A percentile compares a stretch with the other conserved stretches of the same genome.
These are phyloP conservation scores for Dichotomocladium elegans DNA, from an alignment of 371 early-diverging fungal genomes.

Conservation along the genomic window DNA sequence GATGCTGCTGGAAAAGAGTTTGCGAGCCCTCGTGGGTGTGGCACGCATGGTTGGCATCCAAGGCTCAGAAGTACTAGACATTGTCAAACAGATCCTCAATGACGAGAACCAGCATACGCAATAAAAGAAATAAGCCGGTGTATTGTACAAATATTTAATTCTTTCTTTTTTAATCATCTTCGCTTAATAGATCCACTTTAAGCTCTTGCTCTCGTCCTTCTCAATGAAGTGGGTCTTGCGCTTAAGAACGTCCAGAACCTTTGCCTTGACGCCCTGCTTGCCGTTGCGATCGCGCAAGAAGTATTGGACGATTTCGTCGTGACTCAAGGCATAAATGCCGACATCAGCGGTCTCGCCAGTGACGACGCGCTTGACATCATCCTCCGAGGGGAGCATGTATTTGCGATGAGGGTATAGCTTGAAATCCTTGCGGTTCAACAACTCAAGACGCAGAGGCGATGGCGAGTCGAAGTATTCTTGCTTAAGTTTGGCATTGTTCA, in stretches of 20 bases:
- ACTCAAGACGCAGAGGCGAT: constrained; percentile 19
- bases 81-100: constrained; percentile 32
- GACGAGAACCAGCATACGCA: too few relatives aligned
- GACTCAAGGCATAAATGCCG: constrained; percentile 52
- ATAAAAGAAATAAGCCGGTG: too few relatives aligned
- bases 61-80: constrained; percentile 29
- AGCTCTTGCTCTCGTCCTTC: constrained; percentile 27
- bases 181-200: constrained; percentile 46
- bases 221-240: constrained; percentile 51
- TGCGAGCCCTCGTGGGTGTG: constrained; percentile 34
- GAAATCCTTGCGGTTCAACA: constrained; percentile 31
- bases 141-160: too few relatives aligned
- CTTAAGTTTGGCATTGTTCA: constrained; percentile 55
- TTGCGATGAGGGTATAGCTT: constrained; percentile 71
- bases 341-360: constrained; percentile 63
- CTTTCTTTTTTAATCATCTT: not conserved
- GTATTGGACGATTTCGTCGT: constrained; percentile 67
- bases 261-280: constrained; percentile 69
- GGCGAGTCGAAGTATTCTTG: constrained; percentile 54
- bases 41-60: constrained; percentile 34
- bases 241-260: constrained; percentile 65
- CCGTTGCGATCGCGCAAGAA: constrained; percentile 53
- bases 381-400: constrained; percentile 79
- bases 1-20: constrained; percentile 31
- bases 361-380: constrained; percentile 68